phyloP scores from a whole-genome alignment of 345 rosid genomes.

The Euphorbia tirucalli region DNA sequence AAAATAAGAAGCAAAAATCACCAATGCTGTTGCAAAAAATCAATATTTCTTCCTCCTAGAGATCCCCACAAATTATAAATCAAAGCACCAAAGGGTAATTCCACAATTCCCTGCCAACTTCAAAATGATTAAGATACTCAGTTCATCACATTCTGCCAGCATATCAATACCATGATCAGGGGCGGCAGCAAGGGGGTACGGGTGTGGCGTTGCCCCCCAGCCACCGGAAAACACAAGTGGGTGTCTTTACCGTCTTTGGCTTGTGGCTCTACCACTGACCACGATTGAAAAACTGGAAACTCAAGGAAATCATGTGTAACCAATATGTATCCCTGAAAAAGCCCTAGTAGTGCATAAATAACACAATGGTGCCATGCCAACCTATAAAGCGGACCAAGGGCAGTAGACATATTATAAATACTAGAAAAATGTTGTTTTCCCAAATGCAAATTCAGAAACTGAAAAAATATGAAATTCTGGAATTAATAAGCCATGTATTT shows the following conservation, averaged over 20 bases:
- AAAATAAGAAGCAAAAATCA: not conserved
- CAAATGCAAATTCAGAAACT: not conserved
- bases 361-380: not conserved
- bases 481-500: too few species aligned
- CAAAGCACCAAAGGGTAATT: too few species aligned
- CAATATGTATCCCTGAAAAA: too few species aligned
- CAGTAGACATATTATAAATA: not conserved
- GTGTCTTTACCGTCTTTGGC: too few species aligned
- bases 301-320: not conserved
- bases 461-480: too few species aligned
- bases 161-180: not conserved
- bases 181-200: too few species aligned
- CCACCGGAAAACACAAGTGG: too few species aligned
- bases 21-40: not conserved
- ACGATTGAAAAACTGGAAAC: not conserved
- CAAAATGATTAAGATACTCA: too few species aligned
- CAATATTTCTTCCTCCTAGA: not conserved
- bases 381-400: not conserved
- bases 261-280: too few species aligned
- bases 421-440: not conserved
- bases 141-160: not conserved
- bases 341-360: not conserved
- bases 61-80: not conserved
- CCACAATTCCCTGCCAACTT: too few species aligned
- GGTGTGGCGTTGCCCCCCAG: too few species aligned